Evolutionary conservation across 2,329 filamentous ascomycete genomes (phyloP), one percentile per base, ranked within the genome.

Genomic region (Plectosphaerella sp.): DNA sequence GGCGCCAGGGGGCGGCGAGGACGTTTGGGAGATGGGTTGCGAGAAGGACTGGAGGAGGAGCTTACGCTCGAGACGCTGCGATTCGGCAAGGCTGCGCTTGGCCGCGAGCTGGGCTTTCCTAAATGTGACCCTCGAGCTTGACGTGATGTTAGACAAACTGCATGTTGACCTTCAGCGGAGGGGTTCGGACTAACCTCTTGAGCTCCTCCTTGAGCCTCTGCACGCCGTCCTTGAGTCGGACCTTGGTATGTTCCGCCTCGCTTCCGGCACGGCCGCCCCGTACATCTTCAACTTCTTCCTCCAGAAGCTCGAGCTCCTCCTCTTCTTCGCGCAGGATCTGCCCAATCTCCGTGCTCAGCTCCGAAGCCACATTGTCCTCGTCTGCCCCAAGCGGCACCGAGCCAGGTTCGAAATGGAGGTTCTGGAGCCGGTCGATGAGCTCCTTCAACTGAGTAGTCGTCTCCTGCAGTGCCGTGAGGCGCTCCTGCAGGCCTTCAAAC

Each of bases 41-140:
- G 76, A 76, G 58, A 87, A 82, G 14, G 80, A 83, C 14, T 84
- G 81, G 55, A 96, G 82, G 49, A 96, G 77, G 20, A 91, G 75
- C 59, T 91, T 83, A 58, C 90, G 83, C 67, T 97, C 90, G 59
- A 85, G 85, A 49, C 83, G 79, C 65, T 87, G 89, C 15, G 91
- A 89, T 51, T 78, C 73, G 61, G 89, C 83, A 37, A 91, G 80
- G 69, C 83, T 88, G 58, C 84, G 81, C 67, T 90, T 93, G 18
- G 91, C 91, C 24, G 82, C 76, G 50, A 96, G 74, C 63, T 95
- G 89, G 12, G 93, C 92, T 66, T 84, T 87, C 59, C 92, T 86
- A 68, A 95, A 97, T 33, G 84, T 80, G 35, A 78, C 74, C 54
- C 90, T 77, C 57, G 72, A 79, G 54, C 75, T 83, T 41, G 25